Evolutionary conservation across 2,329 filamentous ascomycete species (phyloP), one percentile per base, ranked within the genome.

Genomic region (Calonectria pseudoreteaudii): DNA sequence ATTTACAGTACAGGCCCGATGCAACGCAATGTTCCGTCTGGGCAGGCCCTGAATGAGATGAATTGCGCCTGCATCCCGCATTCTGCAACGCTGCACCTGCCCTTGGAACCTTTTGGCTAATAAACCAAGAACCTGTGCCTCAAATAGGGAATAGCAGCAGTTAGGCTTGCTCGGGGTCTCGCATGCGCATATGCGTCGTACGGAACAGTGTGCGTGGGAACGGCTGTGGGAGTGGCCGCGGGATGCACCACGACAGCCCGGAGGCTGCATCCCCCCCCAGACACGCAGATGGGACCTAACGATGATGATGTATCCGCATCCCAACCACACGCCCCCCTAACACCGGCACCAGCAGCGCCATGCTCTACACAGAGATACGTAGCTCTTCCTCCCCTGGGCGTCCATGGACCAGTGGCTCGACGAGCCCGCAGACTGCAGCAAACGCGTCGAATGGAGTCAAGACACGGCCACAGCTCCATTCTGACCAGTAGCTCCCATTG

Each of bases 131-230:
- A 62, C 41, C 23, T 34, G 31, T 67, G 44, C 47, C 70, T 60
- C 66, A 47, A 68, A 60, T 62, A 53, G 70, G 70, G 66, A 72
- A 66, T 49, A 34, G 47, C 34, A 53, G 47, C 49, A 34, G 72
- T 68, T 75, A 72, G 71, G 75, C 74, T 75, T 73, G 72, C 52
- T 71, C 73, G 73, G 77, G 76, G 75, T 74, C 77, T 75, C 77
- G 78, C 75, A 79, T 74, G 60, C 64, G 69, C 47, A 77, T 72
- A 74, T 79, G 71, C 74, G 72, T 72, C 76, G 77, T 71, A 75
- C 73, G 75, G 76, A 68, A 50, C 49, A 74, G 31, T 72, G 70
- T 49, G 30, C 50, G 72, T 74, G 66, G 68, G 56, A 75, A 69
- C 60, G 66, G 60, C 74, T 71, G 73, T 70, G 72, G 77, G 70